phyloP scores from a whole-genome alignment of 1,284 basidiomycete species.

The Ceratobasidium sp. region DNA sequence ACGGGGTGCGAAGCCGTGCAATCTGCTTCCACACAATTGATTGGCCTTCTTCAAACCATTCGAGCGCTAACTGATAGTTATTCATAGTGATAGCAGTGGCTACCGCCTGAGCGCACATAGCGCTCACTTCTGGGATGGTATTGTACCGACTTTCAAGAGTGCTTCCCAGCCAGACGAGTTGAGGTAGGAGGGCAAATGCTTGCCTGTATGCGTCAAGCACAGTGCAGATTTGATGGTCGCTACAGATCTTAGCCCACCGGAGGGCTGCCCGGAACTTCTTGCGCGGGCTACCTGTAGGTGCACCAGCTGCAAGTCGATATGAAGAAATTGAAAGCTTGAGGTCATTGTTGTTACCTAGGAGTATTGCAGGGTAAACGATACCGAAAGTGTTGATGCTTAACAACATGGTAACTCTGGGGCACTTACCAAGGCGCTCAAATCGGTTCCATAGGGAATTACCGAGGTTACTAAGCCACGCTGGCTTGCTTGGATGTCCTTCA shows the following conservation, averaged over 20 bases:
- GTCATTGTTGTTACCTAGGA: too few species aligned
- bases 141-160: not conserved
- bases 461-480: too few species aligned
- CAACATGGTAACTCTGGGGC: too few species aligned
- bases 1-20: conserved; percentile 50
- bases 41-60: conserved; percentile 56
- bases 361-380: too few species aligned
- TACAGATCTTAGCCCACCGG: not conserved
- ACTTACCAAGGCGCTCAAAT: too few species aligned
- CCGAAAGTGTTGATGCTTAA: too few species aligned
- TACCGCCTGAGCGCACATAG: conserved; percentile 56
- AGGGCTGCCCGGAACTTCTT: not conserved
- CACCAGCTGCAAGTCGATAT: too few species aligned
- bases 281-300: too few species aligned
- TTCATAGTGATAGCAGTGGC: conserved; percentile 56
- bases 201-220: not conserved
- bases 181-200: not conserved
- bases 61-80: conserved; percentile 57
- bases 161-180: not conserved
- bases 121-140: not conserved
- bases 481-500: too few species aligned
- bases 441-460: too few species aligned
- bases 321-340: too few species aligned
- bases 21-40: conserved; percentile 55
- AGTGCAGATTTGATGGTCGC: not conserved